Conservation (phyloP, 2,329 filamentous ascomycete genomes). For the Xylaria sp. region DNA sequence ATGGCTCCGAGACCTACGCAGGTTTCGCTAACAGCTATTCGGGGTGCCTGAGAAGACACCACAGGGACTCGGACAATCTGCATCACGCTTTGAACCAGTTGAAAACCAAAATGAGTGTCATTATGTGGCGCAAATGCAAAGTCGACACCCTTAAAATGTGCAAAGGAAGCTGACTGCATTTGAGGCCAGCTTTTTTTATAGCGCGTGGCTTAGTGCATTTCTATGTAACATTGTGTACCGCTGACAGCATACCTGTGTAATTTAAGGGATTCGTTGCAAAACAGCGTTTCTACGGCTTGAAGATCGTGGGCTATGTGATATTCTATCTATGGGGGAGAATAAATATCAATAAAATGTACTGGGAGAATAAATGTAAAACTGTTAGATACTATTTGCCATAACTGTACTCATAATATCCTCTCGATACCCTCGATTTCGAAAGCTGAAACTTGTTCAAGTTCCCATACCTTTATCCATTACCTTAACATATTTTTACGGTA, state of each 20-base stretch:
- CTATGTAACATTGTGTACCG: slow-evolving; percentile 15
- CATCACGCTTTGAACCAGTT: neutral
- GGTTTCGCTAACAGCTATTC: neutral
- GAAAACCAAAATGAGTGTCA: slow-evolving; percentile 34
- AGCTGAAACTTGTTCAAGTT: neutral
- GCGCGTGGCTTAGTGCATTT: neutral
- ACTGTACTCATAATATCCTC: neutral
- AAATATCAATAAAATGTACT: neutral
- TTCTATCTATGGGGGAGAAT: neutral
- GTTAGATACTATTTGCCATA: neutral
- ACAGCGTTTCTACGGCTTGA: neutral
- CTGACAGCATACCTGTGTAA: neutral
- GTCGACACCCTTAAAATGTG: slow-evolving; percentile 9
- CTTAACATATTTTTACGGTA: neutral
- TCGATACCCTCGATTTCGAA: neutral
- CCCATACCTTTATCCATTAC: neutral
- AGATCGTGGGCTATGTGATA: neutral
- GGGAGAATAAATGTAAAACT: neutral
- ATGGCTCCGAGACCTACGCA: slow-evolving; percentile 31
- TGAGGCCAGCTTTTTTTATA: neutral
- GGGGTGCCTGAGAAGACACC: slow-evolving; percentile 30
- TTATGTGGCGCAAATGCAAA: slow-evolving; percentile 24
- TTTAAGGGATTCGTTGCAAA: neutral
- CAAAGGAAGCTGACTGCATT: slow-evolving; percentile 45
- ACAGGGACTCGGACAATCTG: neutral